These are phyloP conservation scores for Withania somnifera DNA, from an alignment of 305 asterid species.

Conservation along the genomic window DNA sequence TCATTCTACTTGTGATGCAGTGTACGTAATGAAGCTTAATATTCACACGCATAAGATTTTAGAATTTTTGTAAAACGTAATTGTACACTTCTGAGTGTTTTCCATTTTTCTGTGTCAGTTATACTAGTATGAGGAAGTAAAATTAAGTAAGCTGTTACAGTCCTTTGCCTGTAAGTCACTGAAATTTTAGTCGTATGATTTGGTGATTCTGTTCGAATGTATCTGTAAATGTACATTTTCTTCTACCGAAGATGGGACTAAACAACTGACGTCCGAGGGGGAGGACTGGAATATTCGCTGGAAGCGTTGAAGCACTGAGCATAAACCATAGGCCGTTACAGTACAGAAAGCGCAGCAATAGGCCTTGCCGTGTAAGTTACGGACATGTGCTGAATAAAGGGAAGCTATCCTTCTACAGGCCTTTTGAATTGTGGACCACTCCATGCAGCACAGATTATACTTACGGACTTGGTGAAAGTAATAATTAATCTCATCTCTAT, in stretches of 20 bases:
- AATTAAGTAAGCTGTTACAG: no score
- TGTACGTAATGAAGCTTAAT: background rate
- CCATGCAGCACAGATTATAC: constrained; percentile 17
- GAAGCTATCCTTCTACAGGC: constrained; percentile 17
- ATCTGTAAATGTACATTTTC: background rate
- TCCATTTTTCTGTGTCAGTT: no score
- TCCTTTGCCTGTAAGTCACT: background rate
- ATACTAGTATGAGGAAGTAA: no score
- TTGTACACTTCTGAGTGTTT: no score
- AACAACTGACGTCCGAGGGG: background rate
- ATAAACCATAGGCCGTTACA: background rate
- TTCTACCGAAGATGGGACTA: background rate
- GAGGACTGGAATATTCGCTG: background rate
- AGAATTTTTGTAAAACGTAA: background rate
- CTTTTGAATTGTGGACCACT: constrained; percentile 5
- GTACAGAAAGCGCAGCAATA: background rate
- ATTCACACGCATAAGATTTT: background rate
- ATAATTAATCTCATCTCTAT: background rate
- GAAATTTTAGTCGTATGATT: background rate
- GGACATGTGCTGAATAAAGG: constrained; percentile 36
- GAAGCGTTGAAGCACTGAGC: background rate
- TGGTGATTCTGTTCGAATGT: background rate
- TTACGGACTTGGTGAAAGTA: background rate
- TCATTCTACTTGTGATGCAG: no score
- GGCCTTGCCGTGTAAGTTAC: constrained; percentile 60